Conservation (phyloP, 345 rosid genomes). For the Leavenworthia alabamica region DNA sequence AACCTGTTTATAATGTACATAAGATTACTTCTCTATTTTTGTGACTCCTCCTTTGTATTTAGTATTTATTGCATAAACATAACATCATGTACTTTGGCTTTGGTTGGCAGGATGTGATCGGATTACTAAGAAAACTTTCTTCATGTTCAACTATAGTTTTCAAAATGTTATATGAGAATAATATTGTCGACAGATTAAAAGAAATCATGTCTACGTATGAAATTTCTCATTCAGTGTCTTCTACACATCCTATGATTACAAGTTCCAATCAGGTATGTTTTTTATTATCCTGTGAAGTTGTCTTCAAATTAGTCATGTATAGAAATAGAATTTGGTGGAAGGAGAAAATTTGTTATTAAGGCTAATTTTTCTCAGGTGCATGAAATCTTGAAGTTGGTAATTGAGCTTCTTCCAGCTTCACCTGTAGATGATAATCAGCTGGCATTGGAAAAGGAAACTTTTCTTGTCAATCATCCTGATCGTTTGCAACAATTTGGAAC, state of each 20-base stretch:
- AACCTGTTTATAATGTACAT: conserved; percentile 65
- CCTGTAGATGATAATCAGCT: conserved; percentile 37
- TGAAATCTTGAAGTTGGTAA: conserved; percentile 85
- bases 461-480: conserved; percentile 54
- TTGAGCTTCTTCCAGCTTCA: conserved; percentile 69
- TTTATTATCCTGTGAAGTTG: neutral
- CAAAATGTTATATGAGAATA: conserved; percentile 65
- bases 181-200: conserved; percentile 65
- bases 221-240: conserved; percentile 61
- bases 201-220: conserved; percentile 65
- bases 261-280: conserved; percentile 66
- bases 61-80: neutral
- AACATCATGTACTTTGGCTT: conserved; percentile 13
- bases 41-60: conserved; percentile 1
- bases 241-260: conserved; percentile 50
- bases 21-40: conserved; percentile 9
- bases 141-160: conserved; percentile 71
- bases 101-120: conserved; percentile 72
- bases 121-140: conserved; percentile 71
- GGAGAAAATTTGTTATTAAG: neutral
- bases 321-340: neutral
- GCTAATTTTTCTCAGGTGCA: conserved; percentile 45
- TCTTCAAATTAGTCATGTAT: neutral
- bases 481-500: conserved; percentile 52
- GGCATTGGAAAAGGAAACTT: conserved; percentile 52